Base-by-base conservation (phyloP, 345 rosid species). In the Eucalyptus caleyi region DNA sequence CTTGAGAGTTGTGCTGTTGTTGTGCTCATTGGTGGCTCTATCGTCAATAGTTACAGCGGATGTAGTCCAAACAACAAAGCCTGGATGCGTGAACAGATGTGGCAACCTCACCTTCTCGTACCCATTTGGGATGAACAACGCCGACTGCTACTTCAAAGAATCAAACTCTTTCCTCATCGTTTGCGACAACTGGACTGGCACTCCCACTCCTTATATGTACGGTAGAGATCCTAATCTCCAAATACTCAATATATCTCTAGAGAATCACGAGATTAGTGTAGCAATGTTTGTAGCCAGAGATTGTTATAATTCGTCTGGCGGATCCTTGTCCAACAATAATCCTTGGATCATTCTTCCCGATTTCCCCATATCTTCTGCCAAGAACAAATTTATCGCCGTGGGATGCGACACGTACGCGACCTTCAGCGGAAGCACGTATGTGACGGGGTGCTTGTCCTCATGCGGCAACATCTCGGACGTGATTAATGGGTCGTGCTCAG, bases 311-410 rank as follows among this genome's bases (percentile, higher is more conserved):
- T 37, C 37, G 37, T 37, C 37, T 4, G 37, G 37, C 37, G 4
- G 37, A 3, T 3, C 37, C 4, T 37, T 4, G 4, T 4, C 4
- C 37, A 37, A 37, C 4, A 37, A 37, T 37, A 4, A 37, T 37
- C 37, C 37, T 37, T 37, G 4, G 37, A 7, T 53, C 54, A 1
- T 2, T 6, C 3, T 87, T n/a, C 1, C 45, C 13, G 45, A 34
- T 2, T 90, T 92, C 88, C 50, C 88, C 42, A 51, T 89, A 27
- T 92, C 91, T 12, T 40, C 51, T 10, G 14, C 82, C 47, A 60
- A 27, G 86, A 89, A 89, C 88, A 89, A 32, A 16, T 89, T 89
- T 62, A 86, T 34, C 6, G 85, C 88, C 30, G 45, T 86, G n/a
- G 88, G 86, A 8, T 89, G 90, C 62, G 88, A 89, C 62, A 50